phyloP scores from a whole-genome alignment of 306 rosid genomes.

The Lithocarpus polystachyus region DNA sequence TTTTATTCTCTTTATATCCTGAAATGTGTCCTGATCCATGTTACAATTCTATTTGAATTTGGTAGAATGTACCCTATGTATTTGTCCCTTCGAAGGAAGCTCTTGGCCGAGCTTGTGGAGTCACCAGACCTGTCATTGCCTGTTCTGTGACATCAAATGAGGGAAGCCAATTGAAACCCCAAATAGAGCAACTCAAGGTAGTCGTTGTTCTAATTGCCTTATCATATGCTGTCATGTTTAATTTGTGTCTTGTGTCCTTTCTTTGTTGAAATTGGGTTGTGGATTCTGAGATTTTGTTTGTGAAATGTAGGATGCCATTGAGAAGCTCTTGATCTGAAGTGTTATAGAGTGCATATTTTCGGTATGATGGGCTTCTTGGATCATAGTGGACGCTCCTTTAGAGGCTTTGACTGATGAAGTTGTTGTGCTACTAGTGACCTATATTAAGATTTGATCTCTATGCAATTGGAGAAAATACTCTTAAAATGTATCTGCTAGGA shows the following conservation, averaged over 20 bases:
- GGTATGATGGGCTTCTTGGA: slow-evolving; percentile 83
- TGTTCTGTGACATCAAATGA: slow-evolving; percentile 86
- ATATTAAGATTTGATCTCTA: slow-evolving; percentile 14
- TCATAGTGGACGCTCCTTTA: slow-evolving; percentile 39
- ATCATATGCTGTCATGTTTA: neutral
- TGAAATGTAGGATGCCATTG: slow-evolving; percentile 80
- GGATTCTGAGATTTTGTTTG: slow-evolving; percentile 9
- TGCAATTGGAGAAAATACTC: slow-evolving; percentile 12
- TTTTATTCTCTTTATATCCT: neutral
- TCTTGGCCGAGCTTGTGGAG: slow-evolving; percentile 93
- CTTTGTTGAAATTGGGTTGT: neutral
- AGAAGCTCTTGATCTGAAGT: slow-evolving; percentile 78
- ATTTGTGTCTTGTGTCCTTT: neutral
- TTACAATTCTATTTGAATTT: slow-evolving; percentile 6
- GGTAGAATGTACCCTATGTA: slow-evolving; percentile 83
- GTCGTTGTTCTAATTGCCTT: neutral
- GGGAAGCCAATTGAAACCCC: slow-evolving; percentile 91
- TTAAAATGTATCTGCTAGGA: slow-evolving; percentile 12
- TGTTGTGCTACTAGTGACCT: slow-evolving; percentile 38
- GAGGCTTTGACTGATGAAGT: slow-evolving; percentile 86
- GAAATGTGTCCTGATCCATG: neutral
- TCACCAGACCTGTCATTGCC: slow-evolving; percentile 85
- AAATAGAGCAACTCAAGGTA: slow-evolving; percentile 86
- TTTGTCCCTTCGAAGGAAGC: slow-evolving; percentile 94
- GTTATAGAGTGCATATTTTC: slow-evolving; percentile 28